Base-by-base conservation (phyloP, 2,329 filamentous ascomycete species). In the Neonectria faginata region DNA sequence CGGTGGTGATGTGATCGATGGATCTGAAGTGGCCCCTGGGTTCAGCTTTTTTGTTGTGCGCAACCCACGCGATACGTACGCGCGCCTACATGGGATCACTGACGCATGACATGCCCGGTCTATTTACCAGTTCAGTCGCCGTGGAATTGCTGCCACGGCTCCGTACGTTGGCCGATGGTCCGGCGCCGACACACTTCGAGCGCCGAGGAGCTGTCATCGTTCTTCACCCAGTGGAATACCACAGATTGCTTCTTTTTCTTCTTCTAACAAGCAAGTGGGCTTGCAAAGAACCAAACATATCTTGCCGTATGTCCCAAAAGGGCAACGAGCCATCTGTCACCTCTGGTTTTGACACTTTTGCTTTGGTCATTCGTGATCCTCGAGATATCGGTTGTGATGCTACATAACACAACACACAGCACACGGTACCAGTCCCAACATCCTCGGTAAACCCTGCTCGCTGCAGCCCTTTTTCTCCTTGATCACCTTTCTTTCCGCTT, bases 371-470 rank as follows among this genome's bases (percentile, higher is more conserved):
- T 29, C 48, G 29, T 9, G 48, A 42, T 41, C 9, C 2, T 20
- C 36, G 36, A 27, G 27, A 29, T 44, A 41, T 47, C n/a, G 29
- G 18, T 10, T 14, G 31, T 50, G 12, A 25, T 42, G 25, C n/a
- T 52, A 22, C 7, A 22, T 22, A 36, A 14, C 31, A 25, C 5
- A 25, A 25, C 22, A 25, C 42, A 7, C 12, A 27, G 6, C 22
- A 25, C 18, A 36, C 16, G 47, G 20, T 39, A 33, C 27, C 47
- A 42, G 45, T 7, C 39, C 22, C 45, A 29, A 31, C 54, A 57
- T 57, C 54, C 60, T 73, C 45, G 60, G 60, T n/a, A 65, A 60
- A 31, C 20, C n/a, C 63, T 60, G 63, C 53, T 62, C 27, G 31
- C 57, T 39, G 36, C 33, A 39, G 18, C 10, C 36, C 52, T 42